phyloP scores from a whole-genome alignment of 192 early-diverging fungal species.

The Umbelopsis sp. region DNA sequence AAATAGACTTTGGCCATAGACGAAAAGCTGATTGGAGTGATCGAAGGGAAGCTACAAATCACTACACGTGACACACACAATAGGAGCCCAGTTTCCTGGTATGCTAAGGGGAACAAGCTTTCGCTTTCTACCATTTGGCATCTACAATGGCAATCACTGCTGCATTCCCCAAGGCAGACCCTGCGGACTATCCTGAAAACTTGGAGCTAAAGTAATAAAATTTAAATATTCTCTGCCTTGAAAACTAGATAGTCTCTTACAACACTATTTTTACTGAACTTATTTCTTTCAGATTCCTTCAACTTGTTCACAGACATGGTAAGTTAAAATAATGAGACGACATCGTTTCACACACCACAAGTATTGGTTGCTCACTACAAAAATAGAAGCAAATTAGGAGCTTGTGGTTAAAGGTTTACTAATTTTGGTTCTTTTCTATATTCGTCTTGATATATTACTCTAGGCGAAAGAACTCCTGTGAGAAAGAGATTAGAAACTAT shows the following conservation, averaged over 20 bases:
- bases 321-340: neutral
- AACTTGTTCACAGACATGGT: slow-evolving; percentile 50
- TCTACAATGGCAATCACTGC: slow-evolving; percentile 29
- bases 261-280: too few relatives aligned
- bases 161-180: slow-evolving; percentile 21
- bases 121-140: neutral
- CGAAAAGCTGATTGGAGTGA: too few relatives aligned
- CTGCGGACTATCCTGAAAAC: slow-evolving; percentile 27
- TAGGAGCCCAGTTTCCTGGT: neutral
- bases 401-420: neutral
- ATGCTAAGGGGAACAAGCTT: neutral
- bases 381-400: neutral
- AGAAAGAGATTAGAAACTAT: slow-evolving; percentile 26
- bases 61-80: neutral
- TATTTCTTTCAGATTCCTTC: slow-evolving; percentile 24
- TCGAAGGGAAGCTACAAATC: too few relatives aligned
- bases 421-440: neutral
- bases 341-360: neutral
- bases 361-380: neutral
- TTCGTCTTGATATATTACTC: neutral
- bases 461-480: slow-evolving; percentile 49
- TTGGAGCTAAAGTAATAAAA: slow-evolving; percentile 29
- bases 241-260: neutral
- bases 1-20: too few relatives aligned
- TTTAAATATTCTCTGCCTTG: neutral